Conservation (phyloP, 1,284 basidiomycete genomes). For the Rhodotorula sp. region DNA sequence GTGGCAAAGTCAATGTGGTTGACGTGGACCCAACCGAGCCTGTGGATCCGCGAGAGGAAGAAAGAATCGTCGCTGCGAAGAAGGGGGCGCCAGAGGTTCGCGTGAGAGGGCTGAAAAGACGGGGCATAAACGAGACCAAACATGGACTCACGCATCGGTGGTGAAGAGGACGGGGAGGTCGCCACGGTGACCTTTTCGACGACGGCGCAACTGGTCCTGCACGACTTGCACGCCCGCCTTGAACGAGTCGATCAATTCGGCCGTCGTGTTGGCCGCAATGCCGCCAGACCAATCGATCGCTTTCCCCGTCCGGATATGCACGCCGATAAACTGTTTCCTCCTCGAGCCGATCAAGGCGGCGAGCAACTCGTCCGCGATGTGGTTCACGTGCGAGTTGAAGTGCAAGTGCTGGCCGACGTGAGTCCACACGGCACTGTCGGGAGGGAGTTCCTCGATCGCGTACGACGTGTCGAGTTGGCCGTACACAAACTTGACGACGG, state of each 20-base stretch:
- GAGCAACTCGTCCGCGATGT: conserved; percentile 37
- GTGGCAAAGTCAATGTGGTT: conserved; percentile 28
- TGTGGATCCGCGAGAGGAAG: conserved; percentile 25
- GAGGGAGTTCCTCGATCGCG: conserved; percentile 36
- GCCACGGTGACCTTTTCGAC: conserved; percentile 4
- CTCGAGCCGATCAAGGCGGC: conserved; percentile 30
- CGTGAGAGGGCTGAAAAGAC: not conserved
- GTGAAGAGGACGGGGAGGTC: conserved; percentile 31
- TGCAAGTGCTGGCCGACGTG: conserved; percentile 27
- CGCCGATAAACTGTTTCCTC: conserved; percentile 28
- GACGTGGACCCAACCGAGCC: conserved; percentile 31
- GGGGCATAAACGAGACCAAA: not conserved
- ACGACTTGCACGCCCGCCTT: conserved; percentile 23
- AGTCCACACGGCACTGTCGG: conserved; percentile 37
- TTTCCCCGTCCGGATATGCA: conserved; percentile 22
- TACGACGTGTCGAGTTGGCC: conserved; percentile 30
- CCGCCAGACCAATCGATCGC: not conserved
- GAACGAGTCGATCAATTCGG: not conserved
- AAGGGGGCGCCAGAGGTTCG: not conserved
- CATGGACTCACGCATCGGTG: conserved; percentile 20
- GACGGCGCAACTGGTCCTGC: conserved; percentile 9
- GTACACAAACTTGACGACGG: conserved; percentile 28
- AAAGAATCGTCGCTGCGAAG: conserved; percentile 21
- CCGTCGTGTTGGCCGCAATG: not conserved
- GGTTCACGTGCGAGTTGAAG: conserved; percentile 35